These are phyloP conservation scores for Ceratopteris richardii DNA, from an alignment of 75 land plant genomes.

Conservation along the genomic window DNA sequence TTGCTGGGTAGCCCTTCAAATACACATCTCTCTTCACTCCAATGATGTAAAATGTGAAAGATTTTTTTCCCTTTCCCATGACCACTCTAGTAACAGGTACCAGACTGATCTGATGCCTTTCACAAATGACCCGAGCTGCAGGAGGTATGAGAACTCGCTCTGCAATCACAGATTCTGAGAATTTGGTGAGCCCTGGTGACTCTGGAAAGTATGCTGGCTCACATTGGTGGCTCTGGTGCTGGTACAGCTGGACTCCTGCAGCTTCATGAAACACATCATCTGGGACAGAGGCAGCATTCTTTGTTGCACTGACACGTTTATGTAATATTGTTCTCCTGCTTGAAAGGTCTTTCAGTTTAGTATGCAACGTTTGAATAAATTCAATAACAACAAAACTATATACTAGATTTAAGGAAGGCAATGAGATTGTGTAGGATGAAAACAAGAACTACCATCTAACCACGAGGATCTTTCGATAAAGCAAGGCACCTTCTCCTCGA, in stretches of 20 bases:
- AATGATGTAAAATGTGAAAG: constrained; percentile 81
- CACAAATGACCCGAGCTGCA: constrained; percentile 75
- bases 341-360: too few species aligned
- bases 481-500: constrained; percentile 53
- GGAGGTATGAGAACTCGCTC: constrained; percentile 65
- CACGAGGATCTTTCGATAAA: constrained; percentile 42
- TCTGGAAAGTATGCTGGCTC: constrained; percentile 80
- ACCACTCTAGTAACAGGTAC: constrained; percentile 92
- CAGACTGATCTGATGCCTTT: constrained; percentile 74
- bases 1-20: constrained; percentile 60
- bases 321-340: constrained; percentile 71
- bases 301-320: constrained; percentile 68
- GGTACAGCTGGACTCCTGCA: constrained; percentile 79
- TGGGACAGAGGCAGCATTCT: constrained; percentile 86
- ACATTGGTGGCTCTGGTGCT: constrained; percentile 83
- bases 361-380: too few species aligned
- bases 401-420: too few species aligned
- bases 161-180: constrained; percentile 77
- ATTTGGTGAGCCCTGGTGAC: constrained; percentile 63
- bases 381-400: too few species aligned
- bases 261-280: constrained; percentile 93
- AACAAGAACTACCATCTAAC: constrained; percentile 55
- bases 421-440: too few species aligned
- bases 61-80: constrained; percentile 48
- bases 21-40: constrained; percentile 73